A percentile compares a stretch with the other conserved stretches of the same genome.
Conservation (phyloP, 352 stramenopile genomes). For the Phytophthora multivora region DNA sequence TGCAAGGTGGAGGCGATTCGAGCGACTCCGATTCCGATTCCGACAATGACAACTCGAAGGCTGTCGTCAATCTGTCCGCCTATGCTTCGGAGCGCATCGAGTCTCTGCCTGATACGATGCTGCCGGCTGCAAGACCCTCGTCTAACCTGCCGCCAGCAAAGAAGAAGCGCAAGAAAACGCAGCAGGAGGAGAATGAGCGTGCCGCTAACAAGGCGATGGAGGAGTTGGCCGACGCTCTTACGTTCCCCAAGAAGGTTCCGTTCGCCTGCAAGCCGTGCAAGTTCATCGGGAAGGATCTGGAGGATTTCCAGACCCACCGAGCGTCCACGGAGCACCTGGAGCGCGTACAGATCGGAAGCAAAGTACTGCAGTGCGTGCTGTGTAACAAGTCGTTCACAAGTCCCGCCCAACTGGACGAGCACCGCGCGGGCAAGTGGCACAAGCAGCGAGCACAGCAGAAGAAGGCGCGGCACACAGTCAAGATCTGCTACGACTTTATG, state of each 20-base stretch:
- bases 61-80: constrained; percentile 71
- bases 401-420: constrained; percentile 69
- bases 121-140: constrained; percentile 48
- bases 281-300: constrained; percentile 78
- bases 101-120: constrained; percentile 54
- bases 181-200: constrained; percentile 35
- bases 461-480: constrained; percentile 67
- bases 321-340: constrained; percentile 53
- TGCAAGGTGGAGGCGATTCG: constrained; percentile 44
- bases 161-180: constrained; percentile 49
- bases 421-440: constrained; percentile 85
- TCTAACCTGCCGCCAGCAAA: constrained; percentile 22
- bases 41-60: constrained; percentile 24
- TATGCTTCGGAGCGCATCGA: constrained; percentile 71
- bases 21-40: constrained; percentile 37
- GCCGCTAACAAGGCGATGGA: constrained; percentile 34
- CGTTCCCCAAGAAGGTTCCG: constrained; percentile 76
- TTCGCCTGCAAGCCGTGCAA: constrained; percentile 84
- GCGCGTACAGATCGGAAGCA: constrained; percentile 33
- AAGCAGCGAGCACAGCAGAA: constrained; percentile 72
- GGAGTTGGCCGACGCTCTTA: constrained; percentile 51
- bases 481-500: constrained; percentile 87
- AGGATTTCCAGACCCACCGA: constrained; percentile 64
- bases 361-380: constrained; percentile 53
- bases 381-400: constrained; percentile 87